A percentile compares a stretch with the other conserved stretches of the same genome.
These are phyloP conservation scores for Cyamopsis tetragonoloba DNA, from an alignment of 306 rosid genomes.

Conservation along the genomic window DNA sequence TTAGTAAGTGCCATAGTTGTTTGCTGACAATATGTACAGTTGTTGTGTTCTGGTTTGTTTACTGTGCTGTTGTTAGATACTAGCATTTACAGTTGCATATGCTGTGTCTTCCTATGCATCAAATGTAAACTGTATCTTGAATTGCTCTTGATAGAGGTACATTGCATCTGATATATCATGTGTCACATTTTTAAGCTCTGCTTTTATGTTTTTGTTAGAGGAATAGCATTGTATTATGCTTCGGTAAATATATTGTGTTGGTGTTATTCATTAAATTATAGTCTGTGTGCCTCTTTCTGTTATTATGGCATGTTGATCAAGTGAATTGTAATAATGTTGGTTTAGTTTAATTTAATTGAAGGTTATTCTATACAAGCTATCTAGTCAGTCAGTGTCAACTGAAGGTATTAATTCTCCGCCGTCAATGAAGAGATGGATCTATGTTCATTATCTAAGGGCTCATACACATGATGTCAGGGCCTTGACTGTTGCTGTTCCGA, in stretches of 20 bases:
- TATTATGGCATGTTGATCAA: background rate
- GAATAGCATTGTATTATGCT: background rate
- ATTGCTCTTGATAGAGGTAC: slow-evolving; percentile 8
- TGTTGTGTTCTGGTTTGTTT: background rate
- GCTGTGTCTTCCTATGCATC: background rate
- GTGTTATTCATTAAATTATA: background rate
- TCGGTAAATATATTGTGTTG: background rate
- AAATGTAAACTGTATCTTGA: background rate
- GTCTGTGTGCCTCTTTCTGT: background rate
- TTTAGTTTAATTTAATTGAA: slow-evolving; percentile 37
- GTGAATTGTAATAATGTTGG: slow-evolving; percentile 17
- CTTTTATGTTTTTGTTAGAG: background rate
- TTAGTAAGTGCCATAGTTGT: background rate
- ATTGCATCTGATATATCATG: background rate
- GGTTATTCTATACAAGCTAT: slow-evolving; percentile 87
- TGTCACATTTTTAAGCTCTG: background rate
- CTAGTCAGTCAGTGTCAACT: slow-evolving; percentile 45
- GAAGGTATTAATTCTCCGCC: slow-evolving; percentile 28
- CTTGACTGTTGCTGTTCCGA: slow-evolving; percentile 83
- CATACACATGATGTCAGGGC: slow-evolving; percentile 90
- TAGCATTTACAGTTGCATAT: background rate
- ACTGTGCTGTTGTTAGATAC: background rate
- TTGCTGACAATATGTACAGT: background rate
- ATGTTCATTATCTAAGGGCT: slow-evolving; percentile 69
- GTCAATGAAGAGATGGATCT: slow-evolving; percentile 63